Evolutionary conservation across 306 rosid genomes (phyloP).

Genomic region (Malus sylvestris): DNA sequence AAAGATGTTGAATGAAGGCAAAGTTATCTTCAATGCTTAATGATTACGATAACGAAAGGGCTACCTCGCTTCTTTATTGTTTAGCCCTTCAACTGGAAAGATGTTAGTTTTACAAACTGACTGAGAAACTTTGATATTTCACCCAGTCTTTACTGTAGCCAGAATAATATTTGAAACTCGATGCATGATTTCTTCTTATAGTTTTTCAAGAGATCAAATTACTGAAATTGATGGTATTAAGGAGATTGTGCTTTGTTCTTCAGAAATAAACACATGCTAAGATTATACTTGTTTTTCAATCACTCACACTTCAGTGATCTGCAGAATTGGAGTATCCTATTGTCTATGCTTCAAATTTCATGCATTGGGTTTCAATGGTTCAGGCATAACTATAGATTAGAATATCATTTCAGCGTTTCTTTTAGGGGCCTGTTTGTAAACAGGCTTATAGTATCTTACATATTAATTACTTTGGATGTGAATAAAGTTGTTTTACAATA

Average conservation of each 20-base stretch:
- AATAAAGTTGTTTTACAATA: background rate
- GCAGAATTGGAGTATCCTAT: background rate
- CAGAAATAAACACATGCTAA: background rate
- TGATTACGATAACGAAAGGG: background rate
- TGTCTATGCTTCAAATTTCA: background rate
- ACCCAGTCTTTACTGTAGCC: background rate
- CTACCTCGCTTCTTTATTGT: background rate
- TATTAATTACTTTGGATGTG: background rate
- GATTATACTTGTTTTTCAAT: background rate
- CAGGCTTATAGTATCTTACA: background rate
- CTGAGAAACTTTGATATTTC: background rate
- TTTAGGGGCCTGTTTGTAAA: background rate
- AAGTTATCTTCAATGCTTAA: background rate
- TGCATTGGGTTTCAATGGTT: background rate
- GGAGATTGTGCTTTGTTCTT: background rate
- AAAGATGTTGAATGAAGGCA: background rate
- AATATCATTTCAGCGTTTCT: background rate
- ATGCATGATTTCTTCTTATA: background rate
- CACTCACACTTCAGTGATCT: background rate
- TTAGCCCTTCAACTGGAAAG: no score
- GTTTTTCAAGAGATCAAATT: background rate
- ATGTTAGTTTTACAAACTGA: background rate
- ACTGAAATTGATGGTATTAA: background rate
- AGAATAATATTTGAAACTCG: background rate
- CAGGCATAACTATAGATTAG: background rate